phyloP scores from a whole-genome alignment of 148 eudicot species.

The Amaranthus cruentus region DNA sequence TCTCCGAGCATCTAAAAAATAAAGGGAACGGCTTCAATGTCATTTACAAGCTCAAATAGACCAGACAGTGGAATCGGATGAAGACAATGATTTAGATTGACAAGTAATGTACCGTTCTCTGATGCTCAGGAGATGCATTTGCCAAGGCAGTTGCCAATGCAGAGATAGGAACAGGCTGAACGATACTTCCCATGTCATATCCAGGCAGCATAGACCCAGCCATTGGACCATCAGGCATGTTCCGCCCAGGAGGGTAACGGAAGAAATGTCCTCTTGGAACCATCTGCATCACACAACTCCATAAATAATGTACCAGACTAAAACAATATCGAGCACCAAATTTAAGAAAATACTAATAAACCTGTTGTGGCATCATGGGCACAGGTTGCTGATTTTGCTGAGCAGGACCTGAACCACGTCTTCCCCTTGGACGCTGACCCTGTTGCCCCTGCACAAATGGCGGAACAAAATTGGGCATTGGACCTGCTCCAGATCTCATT shows the following conservation, averaged over 20 bases:
- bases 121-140: conserved; percentile 80
- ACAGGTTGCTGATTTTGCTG: conserved; percentile 80
- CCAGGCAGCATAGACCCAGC: conserved; percentile 67
- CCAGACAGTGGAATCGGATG: too few relatives aligned
- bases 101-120: conserved; percentile 56
- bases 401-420: conserved; percentile 64
- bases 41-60: background rate
- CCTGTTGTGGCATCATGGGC: conserved; percentile 83
- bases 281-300: conserved; percentile 39
- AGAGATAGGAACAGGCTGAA: conserved; percentile 66
- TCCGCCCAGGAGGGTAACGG: conserved; percentile 76
- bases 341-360: conserved; percentile 1
- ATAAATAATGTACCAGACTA: background rate
- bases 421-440: conserved; percentile 78
- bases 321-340: background rate
- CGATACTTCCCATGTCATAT: conserved; percentile 61
- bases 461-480: conserved; percentile 73
- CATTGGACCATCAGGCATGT: conserved; percentile 47
- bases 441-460: conserved; percentile 81
- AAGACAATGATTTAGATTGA: background rate
- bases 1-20: conserved; percentile 72
- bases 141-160: conserved; percentile 83
- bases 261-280: conserved; percentile 73
- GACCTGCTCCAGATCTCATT: conserved; percentile 73
- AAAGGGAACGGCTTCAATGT: background rate